Percentiles rank a stretch among this genome's conserved stretches.
These are phyloP conservation scores for Bassia scoparia DNA, from an alignment of 148 eudicot genomes.

Conservation along the genomic window DNA sequence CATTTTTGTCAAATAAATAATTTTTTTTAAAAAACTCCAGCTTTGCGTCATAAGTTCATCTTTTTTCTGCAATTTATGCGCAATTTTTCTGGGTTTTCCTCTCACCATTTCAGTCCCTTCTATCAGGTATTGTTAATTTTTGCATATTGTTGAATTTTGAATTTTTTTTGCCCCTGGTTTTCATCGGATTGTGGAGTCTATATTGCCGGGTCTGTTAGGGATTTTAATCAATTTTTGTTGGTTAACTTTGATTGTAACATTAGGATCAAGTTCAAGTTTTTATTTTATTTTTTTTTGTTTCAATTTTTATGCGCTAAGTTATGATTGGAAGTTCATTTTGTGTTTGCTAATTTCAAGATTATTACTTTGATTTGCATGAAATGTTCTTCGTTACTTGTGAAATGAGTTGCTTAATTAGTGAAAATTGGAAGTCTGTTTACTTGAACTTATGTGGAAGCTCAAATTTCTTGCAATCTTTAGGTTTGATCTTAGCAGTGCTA, in stretches of 20 bases:
- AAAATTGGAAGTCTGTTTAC: not conserved
- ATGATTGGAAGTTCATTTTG: not conserved
- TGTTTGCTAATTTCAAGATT: conserved; percentile 7
- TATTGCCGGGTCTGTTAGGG: conserved; percentile 7
- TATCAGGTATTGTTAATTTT: not conserved
- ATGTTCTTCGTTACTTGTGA: not conserved
- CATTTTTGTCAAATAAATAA: not conserved
- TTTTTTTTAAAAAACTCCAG: not conserved
- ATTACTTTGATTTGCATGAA: not conserved
- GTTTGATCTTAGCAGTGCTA: not conserved
- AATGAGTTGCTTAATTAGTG: not conserved
- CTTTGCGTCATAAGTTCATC: conserved; percentile 7
- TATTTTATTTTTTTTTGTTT: not conserved
- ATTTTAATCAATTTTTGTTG: conserved; percentile 7
- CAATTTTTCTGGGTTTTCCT: not conserved
- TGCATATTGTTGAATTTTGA: not conserved
- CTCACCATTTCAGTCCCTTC: conserved; percentile 6
- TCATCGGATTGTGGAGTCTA: not conserved
- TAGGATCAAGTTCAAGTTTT: conserved; percentile 14
- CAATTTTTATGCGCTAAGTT: not conserved
- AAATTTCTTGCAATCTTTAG: not conserved
- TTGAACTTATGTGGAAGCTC: not conserved
- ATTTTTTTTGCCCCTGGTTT: conserved; percentile 1
- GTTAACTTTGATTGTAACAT: not conserved
- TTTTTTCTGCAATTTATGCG: not conserved